phyloP scores from a whole-genome alignment of 192 early-diverging fungal genomes.

The Backusella liffmaniae region DNA sequence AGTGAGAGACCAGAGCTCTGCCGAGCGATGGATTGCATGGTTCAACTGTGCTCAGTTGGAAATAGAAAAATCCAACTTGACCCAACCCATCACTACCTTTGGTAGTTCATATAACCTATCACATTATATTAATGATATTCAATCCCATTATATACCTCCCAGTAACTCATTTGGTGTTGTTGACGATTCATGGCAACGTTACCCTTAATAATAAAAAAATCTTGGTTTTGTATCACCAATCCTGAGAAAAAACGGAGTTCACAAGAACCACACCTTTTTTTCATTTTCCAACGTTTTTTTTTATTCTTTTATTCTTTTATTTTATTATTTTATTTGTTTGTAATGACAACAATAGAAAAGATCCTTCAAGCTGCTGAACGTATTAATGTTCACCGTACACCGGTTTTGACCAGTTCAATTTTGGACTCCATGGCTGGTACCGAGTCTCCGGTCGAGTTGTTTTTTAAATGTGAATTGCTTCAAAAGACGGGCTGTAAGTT shows the following conservation, averaged over 20 bases:
- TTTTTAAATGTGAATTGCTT: conserved; percentile 57
- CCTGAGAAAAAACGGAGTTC: neutral
- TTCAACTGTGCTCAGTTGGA: conserved; percentile 15
- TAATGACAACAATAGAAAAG: conserved; percentile 11
- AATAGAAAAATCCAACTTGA: neutral
- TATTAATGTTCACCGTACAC: conserved; percentile 47
- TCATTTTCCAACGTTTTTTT: neutral
- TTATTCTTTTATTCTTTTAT: neutral
- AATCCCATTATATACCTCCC: conserved; percentile 2
- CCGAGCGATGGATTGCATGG: conserved; percentile 26
- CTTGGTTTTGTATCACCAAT: neutral
- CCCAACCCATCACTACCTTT: neutral
- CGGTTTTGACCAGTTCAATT: conserved; percentile 43
- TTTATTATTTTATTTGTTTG: neutral
- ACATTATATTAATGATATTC: conserved; percentile 3
- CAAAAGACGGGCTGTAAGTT: conserved; percentile 42
- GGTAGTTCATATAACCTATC: conserved; percentile 6
- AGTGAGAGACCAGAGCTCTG: conserved; percentile 20
- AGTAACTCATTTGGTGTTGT: conserved; percentile 2
- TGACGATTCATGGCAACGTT: neutral
- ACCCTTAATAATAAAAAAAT: neutral
- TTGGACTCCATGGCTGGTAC: conserved; percentile 23
- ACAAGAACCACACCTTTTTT: neutral
- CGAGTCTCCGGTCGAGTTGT: conserved; percentile 16
- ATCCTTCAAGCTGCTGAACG: conserved; percentile 34